Conservation (phyloP, 1,284 basidiomycete genomes). For the Malassezia globosa region DNA sequence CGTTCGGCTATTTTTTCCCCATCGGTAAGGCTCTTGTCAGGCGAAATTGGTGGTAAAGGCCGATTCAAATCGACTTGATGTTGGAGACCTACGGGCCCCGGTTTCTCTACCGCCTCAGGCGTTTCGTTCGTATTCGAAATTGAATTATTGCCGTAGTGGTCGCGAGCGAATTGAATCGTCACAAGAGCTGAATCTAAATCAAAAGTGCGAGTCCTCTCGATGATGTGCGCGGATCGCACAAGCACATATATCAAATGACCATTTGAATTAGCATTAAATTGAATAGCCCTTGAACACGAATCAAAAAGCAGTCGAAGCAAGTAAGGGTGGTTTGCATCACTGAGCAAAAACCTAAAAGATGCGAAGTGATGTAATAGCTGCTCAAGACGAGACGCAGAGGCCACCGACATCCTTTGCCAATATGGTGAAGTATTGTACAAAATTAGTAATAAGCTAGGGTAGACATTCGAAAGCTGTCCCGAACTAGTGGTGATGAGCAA, state of each 20-base stretch:
- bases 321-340: slow-evolving; percentile 84
- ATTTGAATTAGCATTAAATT: slow-evolving; percentile 55
- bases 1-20: not conserved
- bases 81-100: no score
- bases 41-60: not conserved
- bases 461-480: slow-evolving; percentile 52
- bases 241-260: slow-evolving; percentile 78
- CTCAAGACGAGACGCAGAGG: slow-evolving; percentile 67
- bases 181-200: slow-evolving; percentile 52
- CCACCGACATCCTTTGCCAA: slow-evolving; percentile 63
- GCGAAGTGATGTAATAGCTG: slow-evolving; percentile 82
- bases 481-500: slow-evolving; percentile 69
- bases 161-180: not conserved
- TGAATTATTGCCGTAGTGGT: not conserved
- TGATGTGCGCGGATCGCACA: slow-evolving; percentile 64
- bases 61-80: not conserved
- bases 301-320: slow-evolving; percentile 87
- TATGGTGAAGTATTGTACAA: slow-evolving; percentile 77
- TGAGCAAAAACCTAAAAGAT: slow-evolving; percentile 72
- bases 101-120: no score
- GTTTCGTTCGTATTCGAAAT: no score
- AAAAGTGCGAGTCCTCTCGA: slow-evolving; percentile 79
- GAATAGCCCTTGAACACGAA: slow-evolving; percentile 71
- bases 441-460: slow-evolving; percentile 67
- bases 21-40: not conserved